Base-by-base conservation (phyloP, 805 yeast genomes). In the Yarrowia sp. region DNA sequence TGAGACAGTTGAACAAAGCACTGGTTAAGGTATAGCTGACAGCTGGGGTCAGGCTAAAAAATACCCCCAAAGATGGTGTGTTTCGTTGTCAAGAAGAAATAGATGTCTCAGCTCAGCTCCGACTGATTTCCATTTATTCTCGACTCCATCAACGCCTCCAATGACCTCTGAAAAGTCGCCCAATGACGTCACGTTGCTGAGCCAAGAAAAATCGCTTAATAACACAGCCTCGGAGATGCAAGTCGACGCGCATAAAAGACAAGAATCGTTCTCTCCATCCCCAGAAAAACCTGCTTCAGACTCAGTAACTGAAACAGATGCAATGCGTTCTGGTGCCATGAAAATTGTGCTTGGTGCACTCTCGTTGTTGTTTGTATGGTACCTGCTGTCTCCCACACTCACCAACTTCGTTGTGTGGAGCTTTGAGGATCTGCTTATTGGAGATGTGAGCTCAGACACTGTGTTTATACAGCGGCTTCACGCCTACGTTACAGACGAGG, bases 161-260 rank as follows among this genome's bases (percentile, higher is more conserved):
- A 48, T 48, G 52, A 28, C 26, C 26, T 7, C 35, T 17, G 52
- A 48, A 12, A 48, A 6, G 17, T 11, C 36, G n/a, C 7, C 52
- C 17, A 10, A 48, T 48, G 52, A 48, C 36, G 52, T 30, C 52
- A 48, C 36, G 12, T 19, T 33, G 24, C 26, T 26, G 24, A 11
- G 52, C 52, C 52, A 30, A 48, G 52, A 48, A 28, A 19, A 11
- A 5, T 30, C 52, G 52, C 36, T 44, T 30, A 48, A 48, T 30
- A 30, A 30, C 52, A 48, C 36, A 28, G 36, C 52, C 52, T 30
- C 36, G 52, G 52, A 48, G 26, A 48, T 30, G 52, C 52, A 48
- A 30, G 36, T 19, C 24, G 52, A 48, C 19, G 30, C 52, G 52
- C 52, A 30, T 19, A 48, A 24, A 17, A 44, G 33, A 17, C 35